Percentiles rank a stretch among this genome's conserved stretches.
Evolutionary conservation across 1,284 basidiomycete genomes (phyloP).

Genomic region (Cryptococcus sp.): DNA sequence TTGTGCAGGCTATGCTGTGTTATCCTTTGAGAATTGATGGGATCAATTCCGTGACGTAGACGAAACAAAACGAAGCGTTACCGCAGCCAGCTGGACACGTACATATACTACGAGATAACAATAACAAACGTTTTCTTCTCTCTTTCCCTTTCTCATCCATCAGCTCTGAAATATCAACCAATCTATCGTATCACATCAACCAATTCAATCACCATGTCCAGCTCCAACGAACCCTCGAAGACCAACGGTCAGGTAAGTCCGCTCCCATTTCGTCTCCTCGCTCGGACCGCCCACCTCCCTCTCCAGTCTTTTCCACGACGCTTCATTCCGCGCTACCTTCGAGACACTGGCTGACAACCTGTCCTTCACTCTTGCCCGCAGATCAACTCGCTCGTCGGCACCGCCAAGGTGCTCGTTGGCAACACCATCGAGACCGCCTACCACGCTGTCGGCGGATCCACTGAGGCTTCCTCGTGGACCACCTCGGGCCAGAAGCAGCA

Average conservation of each 20-base stretch:
- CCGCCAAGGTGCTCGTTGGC: conserved; percentile 55
- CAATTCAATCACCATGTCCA: conserved; percentile 25
- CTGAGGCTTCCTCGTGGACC: conserved; percentile 39
- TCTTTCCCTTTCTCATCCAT: background rate
- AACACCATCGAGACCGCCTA: conserved; percentile 61
- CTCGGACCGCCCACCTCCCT: conserved; percentile 48
- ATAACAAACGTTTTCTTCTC: background rate
- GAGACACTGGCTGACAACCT: background rate
- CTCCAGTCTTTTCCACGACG: conserved; percentile 52
- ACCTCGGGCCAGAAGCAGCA: conserved; percentile 64
- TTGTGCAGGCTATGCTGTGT: too few relatives aligned
- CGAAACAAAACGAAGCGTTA: too few relatives aligned
- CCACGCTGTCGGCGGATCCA: conserved; percentile 46
- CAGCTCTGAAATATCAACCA: too few relatives aligned
- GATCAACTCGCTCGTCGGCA: conserved; percentile 51
- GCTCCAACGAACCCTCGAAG: conserved; percentile 59
- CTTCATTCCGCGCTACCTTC: background rate
- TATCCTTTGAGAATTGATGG: too few relatives aligned
- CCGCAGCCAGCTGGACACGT: too few relatives aligned
- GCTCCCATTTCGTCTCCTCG: background rate
- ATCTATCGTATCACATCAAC: conserved; percentile 5
- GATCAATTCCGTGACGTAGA: too few relatives aligned
- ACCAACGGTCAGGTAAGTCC: conserved; percentile 59
- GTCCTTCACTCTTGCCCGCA: conserved; percentile 8
- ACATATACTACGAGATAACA: too few relatives aligned